Evolutionary conservation across 805 yeast species (phyloP), one percentile per base, ranked within the genome.

Genomic region (Yarrowia hollandica): DNA sequence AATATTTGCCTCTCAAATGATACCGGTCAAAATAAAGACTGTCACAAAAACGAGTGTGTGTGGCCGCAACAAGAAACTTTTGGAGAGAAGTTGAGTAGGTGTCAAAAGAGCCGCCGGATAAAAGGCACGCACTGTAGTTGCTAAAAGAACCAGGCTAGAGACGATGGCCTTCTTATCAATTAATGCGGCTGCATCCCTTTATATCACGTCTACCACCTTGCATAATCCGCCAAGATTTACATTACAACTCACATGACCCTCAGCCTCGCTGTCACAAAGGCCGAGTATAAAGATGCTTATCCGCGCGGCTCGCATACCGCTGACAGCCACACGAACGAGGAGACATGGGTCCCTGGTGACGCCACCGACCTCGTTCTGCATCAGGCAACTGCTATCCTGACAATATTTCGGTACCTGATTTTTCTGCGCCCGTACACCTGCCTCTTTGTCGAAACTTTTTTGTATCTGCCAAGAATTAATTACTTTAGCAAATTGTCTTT

Each of bases 181-280:
- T 12, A 26, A 42, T 26, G 50, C 18, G 34, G 23, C 16, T 26
- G 34, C 50, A 42, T 30, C 28, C 35, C n/a, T 44, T 46, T 46
- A 46, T 46, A 31, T 46, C 37, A 30, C 25, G 14, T 25, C 33
- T 14, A 26, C 50, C 34, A 42, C 54, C 54, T 48, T 48, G 55
- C 55, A 33, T 48, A 31, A 48, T 48, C 55, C 39, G 55, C 55
- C 55, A 48, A 48, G 55, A 48, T 21, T 44, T 33, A 39, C 55
- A 31, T 12, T 9, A 5, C 10, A 31, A 48, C 55, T 31, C 55
- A 48, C 55, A 48, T 48, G 55, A 48, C 55, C 55, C 55, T 31
- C 38, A 48, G 55, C 55, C 55, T 48, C 39, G 22, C 39, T 28
- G 52, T 33, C 39, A 33, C 23, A 22, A 46, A 46, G 12, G 28